These are phyloP conservation scores for Oidiodendron maius DNA, from an alignment of 495 filamentous ascomycete species.

Conservation along the genomic window DNA sequence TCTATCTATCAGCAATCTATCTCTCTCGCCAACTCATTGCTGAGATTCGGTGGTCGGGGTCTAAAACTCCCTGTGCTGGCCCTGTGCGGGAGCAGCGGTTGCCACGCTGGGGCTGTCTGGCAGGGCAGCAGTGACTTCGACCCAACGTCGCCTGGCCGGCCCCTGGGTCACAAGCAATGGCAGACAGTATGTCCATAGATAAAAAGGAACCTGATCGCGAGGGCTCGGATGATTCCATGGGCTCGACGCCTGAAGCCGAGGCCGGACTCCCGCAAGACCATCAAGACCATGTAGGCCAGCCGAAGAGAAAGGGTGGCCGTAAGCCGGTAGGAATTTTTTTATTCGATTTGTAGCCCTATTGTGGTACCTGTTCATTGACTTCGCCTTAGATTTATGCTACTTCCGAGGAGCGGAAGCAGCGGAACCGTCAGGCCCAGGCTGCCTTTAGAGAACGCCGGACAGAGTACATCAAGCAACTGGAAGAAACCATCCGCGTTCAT, in stretches of 20 bases:
- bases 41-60: no score
- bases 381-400: constrained; percentile 84
- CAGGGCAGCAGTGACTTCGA: constrained; percentile 3
- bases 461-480: constrained; percentile 98
- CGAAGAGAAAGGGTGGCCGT: constrained; percentile 93
- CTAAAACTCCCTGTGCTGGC: no score
- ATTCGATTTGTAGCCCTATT: constrained; percentile 18
- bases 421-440: constrained; percentile 94
- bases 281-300: constrained; percentile 26
- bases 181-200: constrained; percentile 48
- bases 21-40: no score
- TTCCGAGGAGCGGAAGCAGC: constrained; percentile 95
- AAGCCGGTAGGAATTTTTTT: constrained; percentile 76
- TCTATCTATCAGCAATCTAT: no score
- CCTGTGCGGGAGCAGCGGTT: background rate
- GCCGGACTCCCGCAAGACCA: constrained; percentile 24
- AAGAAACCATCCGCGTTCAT: constrained; percentile 95
- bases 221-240: constrained; percentile 48
- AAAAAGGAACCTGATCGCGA: constrained; percentile 44
- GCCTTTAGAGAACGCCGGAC: constrained; percentile 95
- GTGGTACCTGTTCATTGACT: constrained; percentile 18
- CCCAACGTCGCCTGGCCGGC: constrained; percentile 2
- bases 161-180: constrained; percentile 16
- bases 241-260: constrained; percentile 47
- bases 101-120: constrained; percentile 16